Evolutionary conservation across 129 eudicot genomes (phyloP), one percentile per base, ranked within the genome.

Genomic region (Flaveria brownii): DNA sequence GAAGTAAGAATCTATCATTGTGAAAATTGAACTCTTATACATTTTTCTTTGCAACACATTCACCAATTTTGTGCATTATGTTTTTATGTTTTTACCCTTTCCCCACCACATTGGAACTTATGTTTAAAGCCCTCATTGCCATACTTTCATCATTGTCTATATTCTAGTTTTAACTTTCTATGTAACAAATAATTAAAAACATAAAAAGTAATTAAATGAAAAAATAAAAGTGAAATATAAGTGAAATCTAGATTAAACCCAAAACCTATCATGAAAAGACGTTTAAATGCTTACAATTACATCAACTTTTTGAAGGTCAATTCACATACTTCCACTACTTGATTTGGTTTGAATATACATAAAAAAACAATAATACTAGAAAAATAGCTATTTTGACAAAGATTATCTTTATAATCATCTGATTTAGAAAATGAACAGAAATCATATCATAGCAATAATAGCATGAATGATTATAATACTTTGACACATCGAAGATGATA

Each of bases 21-120:
- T 22, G 14, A 59, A 23, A 23, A 9, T 9, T 1, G 4, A 9
- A 33, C 7, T 26, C 26, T 64, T 62, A 1, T 2, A 62, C 42
- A 64, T 30, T 14, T 63, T 30, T 16, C 23, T 30, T 61, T 25
- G 67, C 17, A 61, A 61, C 2, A 5, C 70, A 26, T 66, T 39
- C 50, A 66, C 30, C 51, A 30, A 30, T 14, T 63, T n/a, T 8
- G 67, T 39, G 2, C 51, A 23, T 61, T 25, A 25, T 11, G 17
- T 11, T 61, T n/a, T 41, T 45, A 45, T 45, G 50, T 17, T 66
- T 66, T 66, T 66, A n/a, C 50, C 26, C 51, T 33, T 45, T 39
- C 47, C 51, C 51, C 51, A 66, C 51, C 71, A 41, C 25, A 66
- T 66, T 66, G 71, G 51, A 66, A 16, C 30, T 41, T 66, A 66